Base-by-base conservation (phyloP, 768 basidiomycete genomes). In the Pleurotus citrinopileatus region DNA sequence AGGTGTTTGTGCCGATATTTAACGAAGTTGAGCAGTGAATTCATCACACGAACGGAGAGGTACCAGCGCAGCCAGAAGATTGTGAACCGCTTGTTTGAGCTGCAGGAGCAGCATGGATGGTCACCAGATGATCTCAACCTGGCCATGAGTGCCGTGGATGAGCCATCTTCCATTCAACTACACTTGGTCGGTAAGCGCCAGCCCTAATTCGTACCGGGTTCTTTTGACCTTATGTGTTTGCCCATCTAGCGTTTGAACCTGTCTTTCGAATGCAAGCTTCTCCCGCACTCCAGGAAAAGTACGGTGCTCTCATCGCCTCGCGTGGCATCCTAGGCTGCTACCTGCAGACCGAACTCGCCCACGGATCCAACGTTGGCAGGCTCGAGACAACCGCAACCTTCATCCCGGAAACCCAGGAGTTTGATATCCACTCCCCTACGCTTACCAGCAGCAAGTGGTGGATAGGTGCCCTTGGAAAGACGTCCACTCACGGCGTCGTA, bases 401-500 rank as follows among this genome's bases (percentile, higher is more conserved):
- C 66, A 68, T 86, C n/a, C 83, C 82, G 0, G 78, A 80, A 26
- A 78, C 80, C 0, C 66, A 77, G 51, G 83, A 88, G 63, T 91
- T 91, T 58, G 86, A 88, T 37, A 81, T 92, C 32, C 77, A 91
- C 61, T 87, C 87, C 1, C 89, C 90, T 0, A 84, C 84, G 0
- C 60, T 89, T 20, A 87, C 87, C 1, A 87, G 86, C 56, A 81
- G 74, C 57, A 92, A 92, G 64, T 92, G 89, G 88, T 92, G 89
- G 90, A 80, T 88, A 52, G 89, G 89, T 6, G 84, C 75, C 4
- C 70, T 88, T 12, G 89, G 83, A 0, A 84, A 82, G 68, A 85
- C 83, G 0, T 81, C 89, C 0, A 89, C 87, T 0, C 87, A 90
- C 63, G 87, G 87, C 3, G 78, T 88, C 12, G 80, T 91, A 0